Percentiles rank a stretch among this genome's conserved stretches.
These are phyloP conservation scores for Flaveria linearis DNA, from an alignment of 129 eudicot genomes.

Conservation along the genomic window DNA sequence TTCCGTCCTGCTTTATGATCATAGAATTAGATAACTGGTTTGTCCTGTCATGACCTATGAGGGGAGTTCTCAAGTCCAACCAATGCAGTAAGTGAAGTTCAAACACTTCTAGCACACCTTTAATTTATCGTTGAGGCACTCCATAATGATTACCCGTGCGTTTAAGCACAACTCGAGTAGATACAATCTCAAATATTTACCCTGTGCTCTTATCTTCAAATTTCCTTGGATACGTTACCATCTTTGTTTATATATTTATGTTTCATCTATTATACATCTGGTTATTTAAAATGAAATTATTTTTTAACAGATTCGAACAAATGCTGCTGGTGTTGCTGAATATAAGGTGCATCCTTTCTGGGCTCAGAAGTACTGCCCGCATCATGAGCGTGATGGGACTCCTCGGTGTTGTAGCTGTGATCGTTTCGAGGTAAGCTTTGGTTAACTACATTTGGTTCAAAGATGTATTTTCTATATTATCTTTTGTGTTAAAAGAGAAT, in stretches of 20 bases:
- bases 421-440: constrained; percentile 70
- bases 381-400: constrained; percentile 80
- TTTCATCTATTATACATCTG: constrained; percentile 1
- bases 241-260: not conserved
- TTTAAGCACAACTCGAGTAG: no score
- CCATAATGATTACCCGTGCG: no score
- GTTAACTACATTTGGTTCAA: not conserved
- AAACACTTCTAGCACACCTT: no score
- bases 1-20: no score
- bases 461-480: not conserved
- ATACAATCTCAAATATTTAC: no score
- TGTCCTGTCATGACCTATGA: no score
- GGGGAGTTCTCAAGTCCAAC: no score
- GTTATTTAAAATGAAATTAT: not conserved
- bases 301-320: constrained; percentile 58
- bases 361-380: constrained; percentile 77
- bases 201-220: not conserved
- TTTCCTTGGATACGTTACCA: not conserved
- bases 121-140: no score
- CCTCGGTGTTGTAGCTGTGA: constrained; percentile 88
- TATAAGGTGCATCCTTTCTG: constrained; percentile 84
- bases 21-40: no score
- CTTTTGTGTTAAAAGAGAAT: not conserved
- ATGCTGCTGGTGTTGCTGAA: constrained; percentile 74
- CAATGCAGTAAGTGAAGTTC: no score